Percentiles rank a stretch among this genome's conserved stretches.
Conservation (phyloP, 2,329 filamentous ascomycete species). For the Epichloe sibirici region DNA sequence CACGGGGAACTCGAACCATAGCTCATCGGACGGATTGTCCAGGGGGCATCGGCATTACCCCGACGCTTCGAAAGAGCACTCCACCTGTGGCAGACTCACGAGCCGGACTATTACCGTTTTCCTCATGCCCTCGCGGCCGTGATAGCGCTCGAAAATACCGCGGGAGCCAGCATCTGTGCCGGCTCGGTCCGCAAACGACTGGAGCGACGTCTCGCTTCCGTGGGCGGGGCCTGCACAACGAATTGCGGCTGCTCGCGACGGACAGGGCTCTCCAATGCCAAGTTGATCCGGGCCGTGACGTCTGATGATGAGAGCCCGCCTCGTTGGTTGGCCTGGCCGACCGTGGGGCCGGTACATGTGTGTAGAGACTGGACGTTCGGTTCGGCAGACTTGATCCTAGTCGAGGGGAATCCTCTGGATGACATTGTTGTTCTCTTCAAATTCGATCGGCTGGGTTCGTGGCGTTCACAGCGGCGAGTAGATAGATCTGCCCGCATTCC, state of each 20-base stretch:
- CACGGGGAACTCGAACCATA: slow-evolving; percentile 13
- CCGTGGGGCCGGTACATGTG: slow-evolving; percentile 9
- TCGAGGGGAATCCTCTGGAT: slow-evolving; percentile 18
- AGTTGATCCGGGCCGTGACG: slow-evolving; percentile 13
- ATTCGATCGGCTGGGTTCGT: not conserved
- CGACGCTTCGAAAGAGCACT: slow-evolving; percentile 16
- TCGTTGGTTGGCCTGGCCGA: slow-evolving; percentile 13
- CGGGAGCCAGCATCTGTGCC: slow-evolving; percentile 18
- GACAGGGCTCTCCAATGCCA: slow-evolving; percentile 11
- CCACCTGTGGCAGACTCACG: not conserved
- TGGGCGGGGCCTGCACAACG: slow-evolving; percentile 12
- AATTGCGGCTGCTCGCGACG: slow-evolving; percentile 12
- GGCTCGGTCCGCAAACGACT: slow-evolving; percentile 19
- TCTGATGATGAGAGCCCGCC: slow-evolving; percentile 6
- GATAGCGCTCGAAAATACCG: slow-evolving; percentile 10
- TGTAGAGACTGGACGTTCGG: slow-evolving; percentile 10
- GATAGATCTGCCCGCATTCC: not conserved
- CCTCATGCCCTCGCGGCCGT: slow-evolving; percentile 15
- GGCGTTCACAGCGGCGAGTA: not conserved
- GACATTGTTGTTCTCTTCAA: slow-evolving; percentile 12
- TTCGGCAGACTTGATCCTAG: slow-evolving; percentile 18
- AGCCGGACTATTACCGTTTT: not conserved
- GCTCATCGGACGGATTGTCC: slow-evolving; percentile 6
- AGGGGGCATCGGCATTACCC: slow-evolving; percentile 13
- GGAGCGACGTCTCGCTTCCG: not conserved